These are phyloP conservation scores for Stachybotrys chlorohalonatus DNA, from an alignment of 2,329 filamentous ascomycete genomes.

Conservation along the genomic window DNA sequence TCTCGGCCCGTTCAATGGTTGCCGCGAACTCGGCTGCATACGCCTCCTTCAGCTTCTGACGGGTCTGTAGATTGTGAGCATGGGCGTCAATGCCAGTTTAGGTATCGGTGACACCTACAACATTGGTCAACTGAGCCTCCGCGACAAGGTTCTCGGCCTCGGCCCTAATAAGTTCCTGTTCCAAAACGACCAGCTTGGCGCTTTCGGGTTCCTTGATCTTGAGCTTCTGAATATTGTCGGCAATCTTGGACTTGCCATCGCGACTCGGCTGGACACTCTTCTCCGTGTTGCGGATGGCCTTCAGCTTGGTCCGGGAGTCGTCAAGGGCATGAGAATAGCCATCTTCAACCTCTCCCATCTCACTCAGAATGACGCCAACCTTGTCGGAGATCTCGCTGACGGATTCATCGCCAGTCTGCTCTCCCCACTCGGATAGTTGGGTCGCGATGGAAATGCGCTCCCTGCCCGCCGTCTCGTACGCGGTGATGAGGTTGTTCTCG, in stretches of 20 bases:
- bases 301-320: conserved; percentile 72
- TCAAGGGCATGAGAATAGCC: conserved; percentile 78
- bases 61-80: conserved; percentile 52
- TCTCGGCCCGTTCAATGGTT: conserved; percentile 92
- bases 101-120: conserved; percentile 46
- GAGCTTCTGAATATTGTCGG: conserved; percentile 84
- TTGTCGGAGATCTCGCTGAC: conserved; percentile 92
- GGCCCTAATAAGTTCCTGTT: conserved; percentile 92
- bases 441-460: conserved; percentile 79
- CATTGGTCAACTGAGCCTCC: conserved; percentile 91
- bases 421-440: conserved; percentile 94
- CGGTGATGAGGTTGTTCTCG: conserved; percentile 78
- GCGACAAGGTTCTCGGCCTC: conserved; percentile 95
- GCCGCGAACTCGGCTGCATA: conserved; percentile 83
- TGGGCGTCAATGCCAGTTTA: background rate
- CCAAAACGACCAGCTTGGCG: conserved; percentile 69
- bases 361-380: conserved; percentile 81
- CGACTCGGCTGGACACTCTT: conserved; percentile 88
- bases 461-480: conserved; percentile 75
- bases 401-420: conserved; percentile 78
- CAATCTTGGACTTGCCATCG: conserved; percentile 78
- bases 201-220: conserved; percentile 90
- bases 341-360: conserved; percentile 93
- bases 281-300: conserved; percentile 92
- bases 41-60: conserved; percentile 92